Evolutionary conservation across 352 stramenopile genomes (phyloP).

Genomic region (Globisporangium paddicum): DNA sequence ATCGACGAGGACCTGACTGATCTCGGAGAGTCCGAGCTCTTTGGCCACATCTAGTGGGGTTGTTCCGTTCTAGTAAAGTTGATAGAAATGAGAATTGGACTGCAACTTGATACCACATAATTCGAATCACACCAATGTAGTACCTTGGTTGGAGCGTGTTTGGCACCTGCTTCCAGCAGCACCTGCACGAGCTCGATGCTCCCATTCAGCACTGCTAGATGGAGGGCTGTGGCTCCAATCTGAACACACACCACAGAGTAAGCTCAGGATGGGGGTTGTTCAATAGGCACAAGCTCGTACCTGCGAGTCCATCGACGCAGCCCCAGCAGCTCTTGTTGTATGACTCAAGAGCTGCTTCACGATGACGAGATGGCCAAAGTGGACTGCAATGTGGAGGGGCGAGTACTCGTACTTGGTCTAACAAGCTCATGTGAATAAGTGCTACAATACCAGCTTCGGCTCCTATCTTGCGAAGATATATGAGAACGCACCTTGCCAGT

Average conservation of each 20-base stretch:
- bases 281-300: constrained; percentile 8
- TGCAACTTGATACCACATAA: background rate
- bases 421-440: background rate
- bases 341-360: constrained; percentile 44
- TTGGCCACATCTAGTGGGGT: constrained; percentile 55
- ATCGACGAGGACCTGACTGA: constrained; percentile 31
- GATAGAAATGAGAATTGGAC: background rate
- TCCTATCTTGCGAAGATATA: background rate
- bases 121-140: background rate
- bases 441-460: background rate
- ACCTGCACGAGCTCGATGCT: constrained; percentile 41
- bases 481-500: constrained; percentile 8
- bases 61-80: constrained; percentile 30
- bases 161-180: constrained; percentile 29
- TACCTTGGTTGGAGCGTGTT: constrained; percentile 46
- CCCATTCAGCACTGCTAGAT: constrained; percentile 57
- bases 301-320: constrained; percentile 25
- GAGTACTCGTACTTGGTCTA: constrained; percentile 65
- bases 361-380: constrained; percentile 46
- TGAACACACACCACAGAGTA: constrained; percentile 4
- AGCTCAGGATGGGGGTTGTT: background rate
- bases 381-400: constrained; percentile 61
- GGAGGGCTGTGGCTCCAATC: constrained; percentile 49
- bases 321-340: constrained; percentile 5
- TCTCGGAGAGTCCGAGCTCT: constrained; percentile 26